phyloP scores from a whole-genome alignment of 2,329 filamentous ascomycete species.

The Penicillium vulpinum region DNA sequence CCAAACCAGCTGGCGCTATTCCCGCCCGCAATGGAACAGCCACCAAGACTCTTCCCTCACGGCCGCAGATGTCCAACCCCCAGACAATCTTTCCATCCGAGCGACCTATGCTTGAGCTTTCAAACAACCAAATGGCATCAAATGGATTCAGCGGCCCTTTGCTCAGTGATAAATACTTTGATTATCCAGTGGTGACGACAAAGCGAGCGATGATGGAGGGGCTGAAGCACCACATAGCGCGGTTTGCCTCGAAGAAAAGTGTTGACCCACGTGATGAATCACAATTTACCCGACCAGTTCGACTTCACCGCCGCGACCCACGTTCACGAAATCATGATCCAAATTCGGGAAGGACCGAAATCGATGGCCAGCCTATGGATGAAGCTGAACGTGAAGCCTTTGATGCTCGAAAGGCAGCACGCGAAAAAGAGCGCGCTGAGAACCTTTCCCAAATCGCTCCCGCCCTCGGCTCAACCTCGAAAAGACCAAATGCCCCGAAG shows the following conservation, averaged over 20 bases:
- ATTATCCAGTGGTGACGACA: constrained; percentile 75
- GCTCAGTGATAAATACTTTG: constrained; percentile 46
- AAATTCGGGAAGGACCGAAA: constrained; percentile 48
- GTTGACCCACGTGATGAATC: constrained; percentile 71
- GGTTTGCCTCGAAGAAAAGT: constrained; percentile 66
- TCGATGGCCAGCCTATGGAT: constrained; percentile 56
- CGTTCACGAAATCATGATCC: constrained; percentile 60
- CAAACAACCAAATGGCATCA: constrained; percentile 33
- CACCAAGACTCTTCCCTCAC: constrained; percentile 27
- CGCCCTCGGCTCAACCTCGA: constrained; percentile 66
- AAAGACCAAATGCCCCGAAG: constrained; percentile 64
- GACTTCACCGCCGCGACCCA: constrained; percentile 85
- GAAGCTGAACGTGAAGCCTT: constrained; percentile 64
- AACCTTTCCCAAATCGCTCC: constrained; percentile 94
- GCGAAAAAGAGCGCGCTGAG: constrained; percentile 79
- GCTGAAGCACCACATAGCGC: constrained; percentile 83
- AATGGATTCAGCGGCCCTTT: constrained; percentile 47
- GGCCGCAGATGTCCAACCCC: constrained; percentile 18
- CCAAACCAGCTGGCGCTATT: constrained; percentile 26
- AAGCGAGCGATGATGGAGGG: constrained; percentile 78
- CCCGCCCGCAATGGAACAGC: constrained; percentile 25
- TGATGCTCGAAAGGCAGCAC: constrained; percentile 66
- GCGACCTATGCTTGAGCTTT: constrained; percentile 20
- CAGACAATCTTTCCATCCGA: constrained; percentile 21
- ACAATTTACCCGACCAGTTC: constrained; percentile 84